phyloP scores from a whole-genome alignment of 2,329 filamentous ascomycete species.

The Aureobasidium leucospermi region DNA sequence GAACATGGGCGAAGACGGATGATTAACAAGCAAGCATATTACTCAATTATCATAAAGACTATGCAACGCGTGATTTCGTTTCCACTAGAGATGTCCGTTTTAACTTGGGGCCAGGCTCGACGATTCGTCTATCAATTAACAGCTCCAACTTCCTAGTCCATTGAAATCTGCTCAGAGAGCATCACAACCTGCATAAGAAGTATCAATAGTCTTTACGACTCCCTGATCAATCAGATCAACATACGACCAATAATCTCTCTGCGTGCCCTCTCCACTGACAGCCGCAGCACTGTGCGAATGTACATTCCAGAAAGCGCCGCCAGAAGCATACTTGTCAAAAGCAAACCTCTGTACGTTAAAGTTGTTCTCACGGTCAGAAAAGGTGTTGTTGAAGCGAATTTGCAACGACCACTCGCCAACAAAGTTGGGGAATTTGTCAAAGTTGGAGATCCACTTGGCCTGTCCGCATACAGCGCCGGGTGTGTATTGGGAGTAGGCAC shows the following conservation, averaged over 20 bases:
- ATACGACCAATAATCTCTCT: slow-evolving; percentile 18
- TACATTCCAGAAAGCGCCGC: slow-evolving; percentile 24
- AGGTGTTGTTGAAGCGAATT: slow-evolving; percentile 25
- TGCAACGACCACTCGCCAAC: slow-evolving; percentile 29
- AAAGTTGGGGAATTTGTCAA: slow-evolving; percentile 22
- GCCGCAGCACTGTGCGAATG: background rate
- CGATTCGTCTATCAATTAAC: too few species aligned
- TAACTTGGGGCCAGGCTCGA: too few species aligned
- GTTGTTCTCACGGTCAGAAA: slow-evolving; percentile 20
- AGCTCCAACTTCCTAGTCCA: too few species aligned
- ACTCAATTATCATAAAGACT: too few species aligned
- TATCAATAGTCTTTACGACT: slow-evolving; percentile 1
- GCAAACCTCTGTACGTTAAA: slow-evolving; percentile 29
- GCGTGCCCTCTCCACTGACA: slow-evolving; percentile 17
- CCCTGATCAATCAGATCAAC: slow-evolving; percentile 9
- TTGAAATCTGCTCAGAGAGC: too few species aligned
- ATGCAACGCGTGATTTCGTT: too few species aligned
- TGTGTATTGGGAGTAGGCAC: slow-evolving; percentile 17
- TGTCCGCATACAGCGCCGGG: slow-evolving; percentile 17
- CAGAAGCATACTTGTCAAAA: slow-evolving; percentile 27
- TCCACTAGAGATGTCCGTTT: too few species aligned
- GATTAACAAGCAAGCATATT: too few species aligned
- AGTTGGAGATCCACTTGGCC: slow-evolving; percentile 16
- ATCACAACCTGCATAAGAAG: too few species aligned
- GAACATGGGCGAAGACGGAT: too few species aligned